Evolutionary conservation across 495 filamentous ascomycete species (phyloP).

Genomic region (Penicillium salamii): DNA sequence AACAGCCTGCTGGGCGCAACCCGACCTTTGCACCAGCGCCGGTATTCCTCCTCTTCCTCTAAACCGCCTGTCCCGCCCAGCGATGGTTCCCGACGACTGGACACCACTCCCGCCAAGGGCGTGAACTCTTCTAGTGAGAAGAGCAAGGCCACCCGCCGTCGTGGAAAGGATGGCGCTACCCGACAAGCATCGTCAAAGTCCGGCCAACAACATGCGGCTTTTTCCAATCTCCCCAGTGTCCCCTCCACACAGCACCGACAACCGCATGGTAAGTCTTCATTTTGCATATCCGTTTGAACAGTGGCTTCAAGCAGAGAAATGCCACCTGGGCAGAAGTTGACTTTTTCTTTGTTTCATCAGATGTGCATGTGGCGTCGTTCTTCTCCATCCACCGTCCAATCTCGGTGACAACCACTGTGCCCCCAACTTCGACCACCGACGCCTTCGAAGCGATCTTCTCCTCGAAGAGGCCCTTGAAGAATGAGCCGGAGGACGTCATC

Average conservation of each 20-base stretch:
- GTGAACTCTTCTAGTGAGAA: slow-evolving; percentile 39
- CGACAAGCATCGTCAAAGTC: slow-evolving; percentile 37
- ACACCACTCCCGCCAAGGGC: slow-evolving; percentile 40
- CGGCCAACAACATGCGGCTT: slow-evolving; percentile 37
- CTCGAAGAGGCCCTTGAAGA: slow-evolving; percentile 44
- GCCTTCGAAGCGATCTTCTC: slow-evolving; percentile 81
- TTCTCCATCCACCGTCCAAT: slow-evolving; percentile 96
- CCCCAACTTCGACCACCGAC: slow-evolving; percentile 64
- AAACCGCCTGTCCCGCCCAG: slow-evolving; percentile 46
- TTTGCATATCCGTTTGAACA: not conserved
- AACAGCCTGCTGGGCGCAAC: slow-evolving; percentile 30
- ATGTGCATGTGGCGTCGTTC: slow-evolving; percentile 83
- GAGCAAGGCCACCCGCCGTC: slow-evolving; percentile 34
- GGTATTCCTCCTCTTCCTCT: slow-evolving; percentile 53
- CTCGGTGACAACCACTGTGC: slow-evolving; percentile 76
- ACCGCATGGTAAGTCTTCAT: slow-evolving; percentile 58
- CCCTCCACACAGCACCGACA: slow-evolving; percentile 78
- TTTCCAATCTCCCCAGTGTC: slow-evolving; percentile 71
- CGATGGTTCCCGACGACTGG: slow-evolving; percentile 42
- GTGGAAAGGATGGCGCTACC: slow-evolving; percentile 36
- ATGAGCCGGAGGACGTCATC: slow-evolving; percentile 64
- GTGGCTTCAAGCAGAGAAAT: not conserved
- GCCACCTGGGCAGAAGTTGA: not conserved
- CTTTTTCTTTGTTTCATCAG: slow-evolving; percentile 41
- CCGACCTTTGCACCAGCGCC: slow-evolving; percentile 47